Evolutionary conservation across 164 flowering plant species (phyloP).

Genomic region (Houttuynia cordata): DNA sequence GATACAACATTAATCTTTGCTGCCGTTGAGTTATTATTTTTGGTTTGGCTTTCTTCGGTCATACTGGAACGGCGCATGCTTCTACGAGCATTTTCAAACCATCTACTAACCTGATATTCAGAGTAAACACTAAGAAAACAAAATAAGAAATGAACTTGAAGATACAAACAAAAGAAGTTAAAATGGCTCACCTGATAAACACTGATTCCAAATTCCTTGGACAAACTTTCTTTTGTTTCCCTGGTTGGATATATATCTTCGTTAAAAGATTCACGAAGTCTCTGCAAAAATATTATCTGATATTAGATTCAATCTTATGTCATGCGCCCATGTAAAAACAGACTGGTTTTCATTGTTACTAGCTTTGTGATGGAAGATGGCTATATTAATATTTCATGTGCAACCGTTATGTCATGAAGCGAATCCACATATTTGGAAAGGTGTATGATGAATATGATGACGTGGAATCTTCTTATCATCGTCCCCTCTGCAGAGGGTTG

Average conservation of each 20-base stretch:
- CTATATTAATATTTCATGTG: too few relatives aligned
- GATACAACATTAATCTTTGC: neutral
- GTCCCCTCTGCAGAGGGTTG: too few relatives aligned
- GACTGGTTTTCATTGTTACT: too few relatives aligned
- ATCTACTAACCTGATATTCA: constrained; percentile 51
- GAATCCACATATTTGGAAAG: too few relatives aligned
- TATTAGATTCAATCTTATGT: too few relatives aligned
- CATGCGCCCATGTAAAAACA: too few relatives aligned
- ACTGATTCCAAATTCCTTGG: constrained; percentile 50
- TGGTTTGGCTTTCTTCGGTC: constrained; percentile 4
- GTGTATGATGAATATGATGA: too few relatives aligned
- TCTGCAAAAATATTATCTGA: constrained; percentile 32
- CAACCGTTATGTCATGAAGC: too few relatives aligned
- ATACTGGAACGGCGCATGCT: constrained; percentile 27
- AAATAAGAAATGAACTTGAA: neutral
- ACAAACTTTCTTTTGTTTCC: constrained; percentile 40
- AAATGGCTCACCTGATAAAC: constrained; percentile 33
- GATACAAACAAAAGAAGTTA: neutral
- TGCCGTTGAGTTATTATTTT: neutral
- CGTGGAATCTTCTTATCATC: too few relatives aligned
- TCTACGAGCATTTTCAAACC: constrained; percentile 83
- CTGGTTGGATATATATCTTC: constrained; percentile 60
- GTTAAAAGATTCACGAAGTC: constrained; percentile 37
- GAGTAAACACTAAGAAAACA: neutral
- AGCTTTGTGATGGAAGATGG: too few relatives aligned